Evolutionary conservation across 2,329 filamentous ascomycete genomes (phyloP), one percentile per base, ranked within the genome.

Genomic region (Teratosphaeria zuluensis): DNA sequence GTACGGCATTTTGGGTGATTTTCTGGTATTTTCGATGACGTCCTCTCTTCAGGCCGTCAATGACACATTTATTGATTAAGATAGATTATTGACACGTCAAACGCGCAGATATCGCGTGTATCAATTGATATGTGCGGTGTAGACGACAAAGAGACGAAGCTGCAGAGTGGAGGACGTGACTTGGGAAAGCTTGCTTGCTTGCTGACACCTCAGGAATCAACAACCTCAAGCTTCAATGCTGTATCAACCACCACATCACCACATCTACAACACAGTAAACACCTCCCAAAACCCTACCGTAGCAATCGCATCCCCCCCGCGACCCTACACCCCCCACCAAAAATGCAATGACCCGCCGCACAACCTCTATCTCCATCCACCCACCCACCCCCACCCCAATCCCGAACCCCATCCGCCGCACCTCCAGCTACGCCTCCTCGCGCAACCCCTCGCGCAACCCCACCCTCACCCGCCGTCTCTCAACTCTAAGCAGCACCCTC

Each of bases 1-100:
- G 78, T 94, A 92, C 30, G 92, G 89, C 92, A 97, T 96, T 53
- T 31, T 35, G 53, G n/a, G 32, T 7, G 53, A 35, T 21, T 8
- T 12, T 8, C 19, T 54, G 58, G n/a, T 53, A n/a, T 53, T 46
- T 31, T 28, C n/a, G 32, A 1, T 11, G 53, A 2, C 31, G 42
- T 53, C 9, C 38, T 4, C 9, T 9, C n/a, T 16, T 24, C 31
- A n/a, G 19, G 21, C 31, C 1, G 31, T 57, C 16, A 12, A 56
- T 32, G 33, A 14, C 54, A 38, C 32, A 2, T 16, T 6, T 55
- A 24, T 32, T 5, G 52, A 4, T 46, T 55, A 11, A 42, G 14
- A 42, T 38, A 16, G 46, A 11, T n/a, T 31, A 28, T 33, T 54
- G 58, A 59, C 58, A 58, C 57, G 57, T 58, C 6, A 9, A 24